Base-by-base conservation (phyloP, 306 rosid genomes). In the Lathyrus sativus region DNA sequence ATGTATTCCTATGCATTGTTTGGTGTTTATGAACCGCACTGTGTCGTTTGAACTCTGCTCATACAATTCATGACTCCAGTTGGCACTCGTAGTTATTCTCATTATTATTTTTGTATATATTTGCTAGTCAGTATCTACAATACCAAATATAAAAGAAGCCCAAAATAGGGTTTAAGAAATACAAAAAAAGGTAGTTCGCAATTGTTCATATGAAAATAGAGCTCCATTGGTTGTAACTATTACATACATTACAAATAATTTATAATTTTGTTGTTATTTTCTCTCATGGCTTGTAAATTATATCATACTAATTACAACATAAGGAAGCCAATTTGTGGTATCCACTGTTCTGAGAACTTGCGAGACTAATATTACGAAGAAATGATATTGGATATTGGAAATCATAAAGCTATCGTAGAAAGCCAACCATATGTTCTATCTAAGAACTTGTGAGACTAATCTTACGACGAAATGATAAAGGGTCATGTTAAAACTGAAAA, bases 1-100 rank as follows among this genome's bases (percentile, higher is more conserved):
- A 83, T 70, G 73, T 46, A 88, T 78, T 76, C 70, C 54, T 76
- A 64, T 75, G 76, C 76, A 76, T 68, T 67, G 29, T 76, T 68
- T 82, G 80, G 74, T 65, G 45, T 33, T 71, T 71, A 71, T 65
- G 65, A 71, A 73, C 72, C 73, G 38, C 54, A 87, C 85, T n/a
- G n/a, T 64, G 46, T 89, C 76, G n/a, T 85, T 71, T 83, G 89
- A 60, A 82, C 67, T 75, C 77, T 80, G 89, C 84, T 24, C 72
- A 78, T 79, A 67, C 71, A 92, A 77, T 79, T 84, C 78, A 67
- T 77, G 84, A 84, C 80, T 83, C 78, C 74, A 68, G 76, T 62
- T 39, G 75, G 88, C 86, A 85, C 72, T 62, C 88, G 93, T 83
- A 84, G 86, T 83, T 88, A 85, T 84, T 79, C 84, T 84, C 83